phyloP scores from a whole-genome alignment of 768 basidiomycete species.

The Phanerochaete carnosa region DNA sequence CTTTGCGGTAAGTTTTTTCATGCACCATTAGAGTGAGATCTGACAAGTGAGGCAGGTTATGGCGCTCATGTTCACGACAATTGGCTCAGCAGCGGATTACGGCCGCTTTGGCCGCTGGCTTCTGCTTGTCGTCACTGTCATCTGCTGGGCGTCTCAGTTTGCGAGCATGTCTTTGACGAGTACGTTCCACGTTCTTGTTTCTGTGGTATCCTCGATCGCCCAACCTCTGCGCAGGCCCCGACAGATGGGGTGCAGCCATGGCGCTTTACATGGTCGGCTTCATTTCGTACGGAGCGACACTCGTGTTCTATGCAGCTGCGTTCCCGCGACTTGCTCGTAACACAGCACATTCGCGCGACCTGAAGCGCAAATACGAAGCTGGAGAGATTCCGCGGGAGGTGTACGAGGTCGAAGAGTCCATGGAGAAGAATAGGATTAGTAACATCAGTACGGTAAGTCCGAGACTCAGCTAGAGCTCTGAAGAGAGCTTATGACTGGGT shows the following conservation, averaged over 20 bases:
- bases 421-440: conserved; percentile 83
- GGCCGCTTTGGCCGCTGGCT: conserved; percentile 78
- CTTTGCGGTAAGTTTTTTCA: conserved; percentile 54
- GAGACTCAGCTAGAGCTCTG: background rate
- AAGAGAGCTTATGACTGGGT: background rate
- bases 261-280: conserved; percentile 77
- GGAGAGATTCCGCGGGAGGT: conserved; percentile 58
- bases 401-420: conserved; percentile 70
- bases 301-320: conserved; percentile 75
- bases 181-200: conserved; percentile 28
- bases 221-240: conserved; percentile 41
- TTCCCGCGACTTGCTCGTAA: conserved; percentile 84
- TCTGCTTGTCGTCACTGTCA: conserved; percentile 61
- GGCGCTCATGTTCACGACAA: conserved; percentile 79
- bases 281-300: conserved; percentile 74
- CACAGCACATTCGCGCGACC: conserved; percentile 55
- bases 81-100: conserved; percentile 68
- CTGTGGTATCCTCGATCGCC: background rate
- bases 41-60: conserved; percentile 48
- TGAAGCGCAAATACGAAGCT: conserved; percentile 53
- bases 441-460: conserved; percentile 74
- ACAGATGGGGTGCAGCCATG: conserved; percentile 76
- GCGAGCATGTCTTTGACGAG: conserved; percentile 72
- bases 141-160: conserved; percentile 83
- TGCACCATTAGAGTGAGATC: background rate